Base-by-base conservation (phyloP, 202 grass and related monocot species). In the Cymbopogon flexuosus region DNA sequence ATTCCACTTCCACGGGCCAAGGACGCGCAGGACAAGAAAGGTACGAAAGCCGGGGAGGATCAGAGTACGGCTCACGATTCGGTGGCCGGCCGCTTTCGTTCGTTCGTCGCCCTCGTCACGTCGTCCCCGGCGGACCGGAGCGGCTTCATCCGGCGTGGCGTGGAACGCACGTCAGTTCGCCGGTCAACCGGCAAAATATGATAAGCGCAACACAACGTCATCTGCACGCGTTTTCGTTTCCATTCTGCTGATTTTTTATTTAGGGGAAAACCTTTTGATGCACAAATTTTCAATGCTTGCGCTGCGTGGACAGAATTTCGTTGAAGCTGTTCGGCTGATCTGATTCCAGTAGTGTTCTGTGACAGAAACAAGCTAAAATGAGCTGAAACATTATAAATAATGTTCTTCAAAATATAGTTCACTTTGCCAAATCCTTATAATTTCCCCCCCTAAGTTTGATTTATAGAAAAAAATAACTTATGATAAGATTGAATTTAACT, bases 31-130 rank as follows among this genome's bases (percentile, higher is more conserved):
- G 70, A 75, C 3, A 58, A 39, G 1, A 22, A 39, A 75, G 75
- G 46, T 59, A 66, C 77, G 14, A 73, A 76, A 70, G 23, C 10
- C 45, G 34, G 29, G 5, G 29, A 70, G 8, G 49, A 78, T 10
- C 45, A 14, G 16, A 42, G 62, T 75, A 84, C 81, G 75, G 81
- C 19, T 56, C 67, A 79, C 59, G 52, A 75, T 75, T 58, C 21
- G 81, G 57, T 75, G 62, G 21, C 61, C 62, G 30, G 86, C 68
- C 62, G 39, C 86, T 88, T 61, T 87, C 19, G 9, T 27, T 47
- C 37, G 0, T 27, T 7, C 58, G 0, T 23, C 62, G 2, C 21
- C 61, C 3, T 35, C 52, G 40, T 70, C 73, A 29, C 30, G n/a
- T 77, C 73, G 11, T 61, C 51, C 63, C 11, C 69, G 47, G 2